Percentiles rank a stretch among this genome's conserved stretches.
These are phyloP conservation scores for Inonotus obliquus DNA, from an alignment of 1,284 basidiomycete species.

Conservation along the genomic window DNA sequence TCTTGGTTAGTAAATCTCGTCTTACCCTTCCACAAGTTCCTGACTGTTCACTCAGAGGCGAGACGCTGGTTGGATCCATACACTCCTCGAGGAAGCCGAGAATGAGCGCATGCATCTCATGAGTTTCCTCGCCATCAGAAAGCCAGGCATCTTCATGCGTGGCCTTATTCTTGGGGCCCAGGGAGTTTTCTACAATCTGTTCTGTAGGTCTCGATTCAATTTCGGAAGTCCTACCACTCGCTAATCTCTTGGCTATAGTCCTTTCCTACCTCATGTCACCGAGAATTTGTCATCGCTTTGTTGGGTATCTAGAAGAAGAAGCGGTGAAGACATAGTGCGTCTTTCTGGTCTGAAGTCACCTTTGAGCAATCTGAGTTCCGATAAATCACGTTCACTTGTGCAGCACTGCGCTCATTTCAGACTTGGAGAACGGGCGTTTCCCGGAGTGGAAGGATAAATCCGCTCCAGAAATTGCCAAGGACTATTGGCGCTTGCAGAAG, in stretches of 20 bases:
- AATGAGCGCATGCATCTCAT: conserved; percentile 95
- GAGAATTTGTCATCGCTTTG: conserved; percentile 86
- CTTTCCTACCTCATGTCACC: conserved; percentile 83
- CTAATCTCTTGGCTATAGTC: conserved; percentile 39
- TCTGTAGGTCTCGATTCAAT: conserved; percentile 54
- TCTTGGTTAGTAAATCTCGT: conserved; percentile 54
- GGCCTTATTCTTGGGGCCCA: conserved; percentile 83
- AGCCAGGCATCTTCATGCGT: conserved; percentile 78
- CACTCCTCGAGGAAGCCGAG: conserved; percentile 88
- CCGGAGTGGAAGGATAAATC: conserved; percentile 80
- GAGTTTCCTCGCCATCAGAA: conserved; percentile 84
- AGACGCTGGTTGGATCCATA: conserved; percentile 86
- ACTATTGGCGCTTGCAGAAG: conserved; percentile 83
- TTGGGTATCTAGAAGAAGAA: conserved; percentile 94
- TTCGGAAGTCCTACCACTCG: background rate
- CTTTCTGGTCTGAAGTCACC: background rate
- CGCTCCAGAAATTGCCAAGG: conserved; percentile 87
- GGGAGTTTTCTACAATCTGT: conserved; percentile 86
- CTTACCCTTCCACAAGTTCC: conserved; percentile 11
- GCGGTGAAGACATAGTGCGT: conserved; percentile 82
- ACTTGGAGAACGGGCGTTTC: conserved; percentile 80
- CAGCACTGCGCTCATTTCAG: conserved; percentile 77
- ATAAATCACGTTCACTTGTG: conserved; percentile 2
- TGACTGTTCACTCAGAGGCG: conserved; percentile 50
- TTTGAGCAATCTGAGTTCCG: background rate